A percentile compares a stretch with the other conserved stretches of the same genome.
Conservation (phyloP, 257 asterid genomes). For the Solanum gracilifrons region DNA sequence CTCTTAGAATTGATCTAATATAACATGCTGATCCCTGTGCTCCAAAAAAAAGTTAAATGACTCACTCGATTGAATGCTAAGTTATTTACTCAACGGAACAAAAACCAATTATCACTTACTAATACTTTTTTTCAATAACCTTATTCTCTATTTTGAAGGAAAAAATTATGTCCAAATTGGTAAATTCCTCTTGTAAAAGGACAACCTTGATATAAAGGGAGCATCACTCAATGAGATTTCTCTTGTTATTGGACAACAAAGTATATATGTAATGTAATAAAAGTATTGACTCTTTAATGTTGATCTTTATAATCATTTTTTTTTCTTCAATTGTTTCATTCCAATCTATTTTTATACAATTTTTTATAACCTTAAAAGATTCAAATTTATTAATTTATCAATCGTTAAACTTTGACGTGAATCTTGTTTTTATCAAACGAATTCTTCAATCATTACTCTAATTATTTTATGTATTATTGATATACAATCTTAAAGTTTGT, state of each 20-base stretch:
- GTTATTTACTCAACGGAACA: too few relatives aligned
- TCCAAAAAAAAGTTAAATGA: neutral
- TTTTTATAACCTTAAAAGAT: neutral
- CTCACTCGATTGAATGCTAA: neutral
- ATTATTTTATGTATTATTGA: neutral
- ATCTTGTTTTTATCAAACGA: neutral
- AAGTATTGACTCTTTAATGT: neutral
- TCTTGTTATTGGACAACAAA: neutral
- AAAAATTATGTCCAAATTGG: neutral
- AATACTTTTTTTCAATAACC: too few relatives aligned
- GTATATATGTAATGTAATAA: neutral
- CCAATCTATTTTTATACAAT: neutral
- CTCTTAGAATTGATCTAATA: neutral
- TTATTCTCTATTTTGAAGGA: too few relatives aligned
- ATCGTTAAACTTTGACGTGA: neutral
- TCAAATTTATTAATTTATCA: too few relatives aligned
- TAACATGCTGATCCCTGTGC: rapidly evolving
- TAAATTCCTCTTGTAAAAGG: neutral
- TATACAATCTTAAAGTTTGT: neutral
- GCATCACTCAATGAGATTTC: neutral
- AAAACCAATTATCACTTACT: neutral
- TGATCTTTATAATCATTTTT: neutral
- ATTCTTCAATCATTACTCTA: neutral
- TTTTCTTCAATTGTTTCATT: neutral
- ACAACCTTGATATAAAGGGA: too few relatives aligned